phyloP scores from a whole-genome alignment of 768 basidiomycete species.

The Boletus barrowsii region DNA sequence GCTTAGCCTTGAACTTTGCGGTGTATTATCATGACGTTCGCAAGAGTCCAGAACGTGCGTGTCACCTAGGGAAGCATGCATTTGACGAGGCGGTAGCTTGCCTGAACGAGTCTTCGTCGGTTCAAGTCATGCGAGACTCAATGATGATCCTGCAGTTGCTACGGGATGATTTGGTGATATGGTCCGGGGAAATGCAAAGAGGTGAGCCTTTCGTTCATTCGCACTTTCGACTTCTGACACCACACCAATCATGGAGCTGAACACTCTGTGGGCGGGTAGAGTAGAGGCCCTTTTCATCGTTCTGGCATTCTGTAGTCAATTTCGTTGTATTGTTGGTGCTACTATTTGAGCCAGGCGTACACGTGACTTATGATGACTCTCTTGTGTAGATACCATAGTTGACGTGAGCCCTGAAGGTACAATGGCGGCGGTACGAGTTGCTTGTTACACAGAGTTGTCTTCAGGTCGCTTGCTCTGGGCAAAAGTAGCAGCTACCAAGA shows the following conservation, averaged over 20 bases:
- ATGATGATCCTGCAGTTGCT: conserved; percentile 81
- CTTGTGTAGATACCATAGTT: not conserved
- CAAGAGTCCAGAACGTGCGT: conserved; percentile 81
- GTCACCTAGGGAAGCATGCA: conserved; percentile 86
- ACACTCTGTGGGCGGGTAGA: conserved; percentile 18
- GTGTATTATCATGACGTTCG: conserved; percentile 90
- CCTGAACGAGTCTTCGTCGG: conserved; percentile 42
- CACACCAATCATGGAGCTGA: conserved; percentile 20
- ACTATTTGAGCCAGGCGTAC: conserved; percentile 1
- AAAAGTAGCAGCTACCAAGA: conserved; percentile 94
- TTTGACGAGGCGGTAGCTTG: conserved; percentile 86
- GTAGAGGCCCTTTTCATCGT: not conserved
- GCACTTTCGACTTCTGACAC: conserved; percentile 11
- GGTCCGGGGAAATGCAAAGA: conserved; percentile 72
- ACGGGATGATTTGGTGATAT: conserved; percentile 81
- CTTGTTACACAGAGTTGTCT: not conserved
- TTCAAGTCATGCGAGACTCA: conserved; percentile 60
- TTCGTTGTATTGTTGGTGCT: not conserved
- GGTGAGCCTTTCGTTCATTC: conserved; percentile 22
- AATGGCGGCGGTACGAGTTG: not conserved
- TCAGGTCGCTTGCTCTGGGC: conserved; percentile 42
- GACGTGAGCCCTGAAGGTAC: not conserved
- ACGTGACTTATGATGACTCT: conserved; percentile 11
- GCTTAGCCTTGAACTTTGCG: conserved; percentile 89
- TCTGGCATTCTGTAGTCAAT: conserved; percentile 1